phyloP scores from a whole-genome alignment of 2,329 filamentous ascomycete species.

The Botryotinia calthae region DNA sequence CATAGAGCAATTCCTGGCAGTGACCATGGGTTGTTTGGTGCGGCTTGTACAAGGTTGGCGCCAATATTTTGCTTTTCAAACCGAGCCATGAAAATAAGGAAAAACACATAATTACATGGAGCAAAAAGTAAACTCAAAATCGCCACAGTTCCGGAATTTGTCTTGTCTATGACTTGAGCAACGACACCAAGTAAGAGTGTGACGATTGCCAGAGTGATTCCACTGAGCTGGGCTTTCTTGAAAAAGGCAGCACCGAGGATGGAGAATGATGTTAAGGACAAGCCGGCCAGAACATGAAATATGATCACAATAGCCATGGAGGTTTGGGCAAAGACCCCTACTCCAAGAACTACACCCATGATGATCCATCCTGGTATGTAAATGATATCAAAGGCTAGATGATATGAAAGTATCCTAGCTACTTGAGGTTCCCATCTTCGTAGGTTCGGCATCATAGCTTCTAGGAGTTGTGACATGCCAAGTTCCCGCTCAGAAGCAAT shows the following conservation, averaged over 20 bases:
- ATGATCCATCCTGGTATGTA: slow-evolving; percentile 83
- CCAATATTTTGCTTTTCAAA: slow-evolving; percentile 64
- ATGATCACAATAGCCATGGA: slow-evolving; percentile 65
- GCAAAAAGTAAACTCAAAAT: slow-evolving; percentile 76
- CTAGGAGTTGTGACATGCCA: slow-evolving; percentile 84
- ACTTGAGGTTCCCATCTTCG: slow-evolving; percentile 73
- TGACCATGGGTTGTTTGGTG: slow-evolving; percentile 64
- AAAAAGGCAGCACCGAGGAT: slow-evolving; percentile 82
- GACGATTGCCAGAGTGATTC: slow-evolving; percentile 72
- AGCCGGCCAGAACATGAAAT: slow-evolving; percentile 72
- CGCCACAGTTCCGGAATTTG: slow-evolving; percentile 60
- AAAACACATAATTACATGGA: slow-evolving; percentile 85
- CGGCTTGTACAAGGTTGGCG: slow-evolving; percentile 58
- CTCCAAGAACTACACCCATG: slow-evolving; percentile 62
- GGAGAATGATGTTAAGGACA: slow-evolving; percentile 76
- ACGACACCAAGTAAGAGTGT: slow-evolving; percentile 77
- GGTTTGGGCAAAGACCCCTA: slow-evolving; percentile 64
- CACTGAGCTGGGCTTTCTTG: slow-evolving; percentile 81
- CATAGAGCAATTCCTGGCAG: slow-evolving; percentile 74
- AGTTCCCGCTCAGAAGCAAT: slow-evolving; percentile 82
- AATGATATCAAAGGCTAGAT: slow-evolving; percentile 74
- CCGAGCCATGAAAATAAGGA: slow-evolving; percentile 71
- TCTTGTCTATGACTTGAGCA: slow-evolving; percentile 67
- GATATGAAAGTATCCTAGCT: slow-evolving; percentile 73
- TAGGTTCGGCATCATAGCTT: slow-evolving; percentile 84